Conservation (phyloP, 768 basidiomycete species). For the Podaxis rugospora region DNA sequence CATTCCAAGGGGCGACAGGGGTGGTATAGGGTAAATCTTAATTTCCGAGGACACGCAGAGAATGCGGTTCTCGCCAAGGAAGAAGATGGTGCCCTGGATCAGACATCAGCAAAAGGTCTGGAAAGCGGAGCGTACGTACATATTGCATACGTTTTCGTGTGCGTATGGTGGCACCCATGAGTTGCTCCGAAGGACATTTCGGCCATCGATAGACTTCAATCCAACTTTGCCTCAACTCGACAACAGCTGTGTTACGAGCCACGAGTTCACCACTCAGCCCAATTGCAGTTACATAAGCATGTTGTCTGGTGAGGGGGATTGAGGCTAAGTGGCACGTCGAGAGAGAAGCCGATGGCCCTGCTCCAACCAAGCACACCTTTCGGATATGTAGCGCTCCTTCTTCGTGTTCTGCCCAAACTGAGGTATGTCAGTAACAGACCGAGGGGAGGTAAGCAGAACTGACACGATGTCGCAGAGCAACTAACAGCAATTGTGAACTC, state of each 20-base stretch:
- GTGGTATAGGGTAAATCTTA: background rate
- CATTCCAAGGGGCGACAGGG: background rate
- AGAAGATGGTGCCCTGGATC: background rate
- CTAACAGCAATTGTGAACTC: background rate
- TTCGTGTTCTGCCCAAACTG: background rate
- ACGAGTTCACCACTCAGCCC: background rate
- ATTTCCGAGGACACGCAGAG: background rate
- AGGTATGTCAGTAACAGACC: background rate
- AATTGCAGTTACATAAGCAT: background rate
- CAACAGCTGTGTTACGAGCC: background rate
- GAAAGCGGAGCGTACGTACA: background rate
- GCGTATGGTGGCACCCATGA: background rate
- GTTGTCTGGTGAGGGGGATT: background rate
- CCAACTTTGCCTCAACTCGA: background rate
- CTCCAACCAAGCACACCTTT: background rate
- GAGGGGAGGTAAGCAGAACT: background rate
- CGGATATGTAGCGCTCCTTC: background rate
- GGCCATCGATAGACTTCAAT: background rate
- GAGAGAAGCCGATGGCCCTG: background rate
- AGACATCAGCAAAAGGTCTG: background rate
- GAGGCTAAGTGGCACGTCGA: background rate
- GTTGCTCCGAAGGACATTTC: background rate
- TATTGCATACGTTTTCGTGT: background rate
- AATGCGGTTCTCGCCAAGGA: background rate
- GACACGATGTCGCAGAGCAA: background rate